phyloP scores from a whole-genome alignment of 164 flowering plant species.

The Taxillus chinensis region DNA sequence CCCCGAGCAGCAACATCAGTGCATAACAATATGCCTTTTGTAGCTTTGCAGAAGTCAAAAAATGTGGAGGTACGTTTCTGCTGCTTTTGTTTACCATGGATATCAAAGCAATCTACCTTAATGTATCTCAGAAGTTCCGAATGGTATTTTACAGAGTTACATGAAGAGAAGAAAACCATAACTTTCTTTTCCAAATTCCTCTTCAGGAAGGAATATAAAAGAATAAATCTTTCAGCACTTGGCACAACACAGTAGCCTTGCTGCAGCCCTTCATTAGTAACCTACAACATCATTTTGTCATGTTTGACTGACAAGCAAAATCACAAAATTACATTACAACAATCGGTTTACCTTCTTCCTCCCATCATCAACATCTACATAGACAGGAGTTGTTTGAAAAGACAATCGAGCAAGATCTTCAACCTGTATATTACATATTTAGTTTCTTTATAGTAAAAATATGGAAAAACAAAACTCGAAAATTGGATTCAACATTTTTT shows the following conservation, averaged over 20 bases:
- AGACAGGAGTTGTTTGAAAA: constrained; percentile 57
- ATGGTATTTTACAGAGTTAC: constrained; percentile 85
- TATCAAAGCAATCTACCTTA: constrained; percentile 62
- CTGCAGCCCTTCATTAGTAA: constrained; percentile 74
- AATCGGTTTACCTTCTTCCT: constrained; percentile 51
- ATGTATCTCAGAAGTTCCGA: constrained; percentile 78
- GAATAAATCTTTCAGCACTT: constrained; percentile 61
- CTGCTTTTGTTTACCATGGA: constrained; percentile 92
- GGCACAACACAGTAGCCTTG: constrained; percentile 89
- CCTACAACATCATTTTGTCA: constrained; percentile 35
- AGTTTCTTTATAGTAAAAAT: no score
- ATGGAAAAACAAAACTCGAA: no score
- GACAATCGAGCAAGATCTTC: constrained; percentile 90
- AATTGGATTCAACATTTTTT: no score
- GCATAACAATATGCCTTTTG: constrained; percentile 83
- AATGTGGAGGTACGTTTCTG: constrained; percentile 72
- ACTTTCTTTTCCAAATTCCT: constrained; percentile 79
- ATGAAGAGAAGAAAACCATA: constrained; percentile 96
- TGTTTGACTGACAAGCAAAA: background rate
- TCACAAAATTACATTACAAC: background rate
- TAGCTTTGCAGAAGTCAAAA: constrained; percentile 76
- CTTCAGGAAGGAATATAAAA: constrained; percentile 79
- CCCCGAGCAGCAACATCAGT: constrained; percentile 99
- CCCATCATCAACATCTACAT: constrained; percentile 92
- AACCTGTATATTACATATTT: constrained; percentile 37